Evolutionary conservation across 2,329 filamentous ascomycete genomes (phyloP).

Genomic region (Monosporascus cannonballus): DNA sequence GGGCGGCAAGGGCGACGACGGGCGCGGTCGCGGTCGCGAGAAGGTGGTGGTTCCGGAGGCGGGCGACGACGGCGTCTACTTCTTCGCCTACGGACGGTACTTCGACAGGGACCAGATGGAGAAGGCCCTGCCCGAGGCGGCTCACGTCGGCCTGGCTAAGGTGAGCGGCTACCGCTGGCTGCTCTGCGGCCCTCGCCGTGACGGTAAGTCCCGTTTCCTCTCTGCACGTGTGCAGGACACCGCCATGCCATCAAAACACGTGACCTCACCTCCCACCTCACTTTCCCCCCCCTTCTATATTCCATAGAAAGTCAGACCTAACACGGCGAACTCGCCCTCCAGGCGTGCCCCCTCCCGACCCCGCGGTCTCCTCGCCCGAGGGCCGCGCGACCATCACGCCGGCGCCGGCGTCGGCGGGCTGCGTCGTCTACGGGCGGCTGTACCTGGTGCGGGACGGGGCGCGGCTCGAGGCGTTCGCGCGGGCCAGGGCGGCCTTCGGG

Average conservation of each 20-base stretch:
- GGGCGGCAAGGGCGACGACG: background rate
- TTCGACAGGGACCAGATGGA: background rate
- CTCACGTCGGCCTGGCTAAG: background rate
- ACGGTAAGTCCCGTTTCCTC: background rate
- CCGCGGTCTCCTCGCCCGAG: background rate
- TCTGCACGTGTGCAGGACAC: too few relatives aligned
- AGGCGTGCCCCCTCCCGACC: background rate
- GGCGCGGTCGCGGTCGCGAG: background rate
- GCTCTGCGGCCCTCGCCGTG: background rate
- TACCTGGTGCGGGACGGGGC: background rate
- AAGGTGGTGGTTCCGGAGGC: background rate
- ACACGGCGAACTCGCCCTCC: background rate
- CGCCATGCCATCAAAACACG: too few relatives aligned
- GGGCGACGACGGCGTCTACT: background rate
- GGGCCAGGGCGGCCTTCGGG: background rate
- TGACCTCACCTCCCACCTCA: too few relatives aligned
- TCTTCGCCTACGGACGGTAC: background rate
- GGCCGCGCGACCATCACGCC: background rate
- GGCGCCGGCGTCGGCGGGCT: background rate
- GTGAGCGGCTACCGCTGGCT: background rate
- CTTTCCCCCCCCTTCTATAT: too few relatives aligned
- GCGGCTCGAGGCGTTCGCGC: background rate
- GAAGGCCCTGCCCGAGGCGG: background rate
- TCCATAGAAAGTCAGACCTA: too few relatives aligned
- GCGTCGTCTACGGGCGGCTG: background rate